Percentiles rank a stretch among this genome's conserved stretches.
These are phyloP conservation scores for Beta vulgaris DNA, from an alignment of 148 eudicot species.

Conservation along the genomic window DNA sequence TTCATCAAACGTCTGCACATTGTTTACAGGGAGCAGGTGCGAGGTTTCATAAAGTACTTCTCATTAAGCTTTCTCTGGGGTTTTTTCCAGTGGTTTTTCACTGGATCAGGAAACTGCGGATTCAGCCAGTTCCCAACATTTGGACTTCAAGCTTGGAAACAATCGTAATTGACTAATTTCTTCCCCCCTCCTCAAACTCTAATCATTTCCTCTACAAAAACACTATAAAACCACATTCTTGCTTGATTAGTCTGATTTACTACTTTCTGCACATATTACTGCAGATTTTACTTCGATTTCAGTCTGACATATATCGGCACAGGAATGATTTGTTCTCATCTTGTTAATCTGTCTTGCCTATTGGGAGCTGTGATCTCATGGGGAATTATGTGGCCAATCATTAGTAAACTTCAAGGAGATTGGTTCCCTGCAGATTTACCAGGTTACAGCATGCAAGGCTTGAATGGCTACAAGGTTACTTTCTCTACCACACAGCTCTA, in stretches of 20 bases:
- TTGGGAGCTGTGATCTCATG: constrained; percentile 72
- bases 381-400: constrained; percentile 85
- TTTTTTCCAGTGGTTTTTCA: constrained; percentile 71
- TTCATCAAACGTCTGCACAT: not conserved
- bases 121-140: constrained; percentile 70
- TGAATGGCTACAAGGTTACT: constrained; percentile 72
- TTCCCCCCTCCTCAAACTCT: not conserved
- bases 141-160: constrained; percentile 55
- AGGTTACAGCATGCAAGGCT: constrained; percentile 62
- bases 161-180: constrained; percentile 18
- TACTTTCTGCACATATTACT: not conserved
- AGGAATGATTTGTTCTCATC: constrained; percentile 76
- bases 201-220: not conserved
- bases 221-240: not conserved
- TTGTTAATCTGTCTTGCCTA: constrained; percentile 65
- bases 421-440: constrained; percentile 57
- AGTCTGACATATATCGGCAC: constrained; percentile 78
- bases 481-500: not conserved
- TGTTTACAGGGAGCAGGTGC: constrained; percentile 58
- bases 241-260: not conserved
- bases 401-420: constrained; percentile 44
- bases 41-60: constrained; percentile 49
- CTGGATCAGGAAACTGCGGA: constrained; percentile 49
- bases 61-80: constrained; percentile 69
- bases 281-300: constrained; percentile 76